Evolutionary conservation across 305 asterid genomes (phyloP).

Genomic region (Fraxinus sp.): DNA sequence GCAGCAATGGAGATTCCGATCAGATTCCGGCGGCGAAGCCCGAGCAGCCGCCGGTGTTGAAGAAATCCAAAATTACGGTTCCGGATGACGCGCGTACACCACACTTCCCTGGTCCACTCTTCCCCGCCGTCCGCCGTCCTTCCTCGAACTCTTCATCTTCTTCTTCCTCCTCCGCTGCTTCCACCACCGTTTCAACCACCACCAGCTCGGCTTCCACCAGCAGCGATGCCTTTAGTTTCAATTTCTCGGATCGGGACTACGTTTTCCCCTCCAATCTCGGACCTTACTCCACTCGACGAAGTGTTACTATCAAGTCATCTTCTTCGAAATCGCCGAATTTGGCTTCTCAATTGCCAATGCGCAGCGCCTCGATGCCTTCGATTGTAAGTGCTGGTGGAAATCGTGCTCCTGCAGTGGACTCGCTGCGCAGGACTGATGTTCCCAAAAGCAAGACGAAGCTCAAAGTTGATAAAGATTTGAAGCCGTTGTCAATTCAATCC

Average conservation of each 20-base stretch:
- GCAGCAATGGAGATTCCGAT: constrained; percentile 39
- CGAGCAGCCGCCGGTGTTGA: constrained; percentile 56
- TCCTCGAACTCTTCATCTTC: constrained; percentile 41
- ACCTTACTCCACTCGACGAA: constrained; percentile 78
- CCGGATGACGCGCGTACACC: constrained; percentile 38
- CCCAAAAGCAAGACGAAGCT: constrained; percentile 50
- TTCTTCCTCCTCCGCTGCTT: constrained; percentile 19
- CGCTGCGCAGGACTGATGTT: constrained; percentile 28
- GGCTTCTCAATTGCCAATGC: constrained; percentile 35
- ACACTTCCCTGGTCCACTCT: constrained; percentile 53
- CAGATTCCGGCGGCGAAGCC: constrained; percentile 35
- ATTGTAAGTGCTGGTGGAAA: constrained; percentile 29
- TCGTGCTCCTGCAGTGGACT: constrained; percentile 27
- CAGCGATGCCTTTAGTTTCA: constrained; percentile 45
- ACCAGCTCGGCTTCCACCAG: constrained; percentile 18
- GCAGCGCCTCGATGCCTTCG: constrained; percentile 54
- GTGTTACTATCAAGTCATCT: constrained; percentile 49
- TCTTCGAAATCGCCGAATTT: constrained; percentile 24
- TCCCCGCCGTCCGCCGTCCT: constrained; percentile 63
- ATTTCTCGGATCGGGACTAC: constrained; percentile 81
- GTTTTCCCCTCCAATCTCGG: constrained; percentile 88
- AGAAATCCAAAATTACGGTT: constrained; percentile 55
- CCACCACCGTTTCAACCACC: constrained; percentile 21
- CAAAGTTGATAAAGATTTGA: constrained; percentile 59
- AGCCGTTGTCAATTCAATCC: constrained; percentile 53